These are phyloP conservation scores for Eucalyptus erythrocorys DNA, from an alignment of 345 rosid species.

Conservation along the genomic window DNA sequence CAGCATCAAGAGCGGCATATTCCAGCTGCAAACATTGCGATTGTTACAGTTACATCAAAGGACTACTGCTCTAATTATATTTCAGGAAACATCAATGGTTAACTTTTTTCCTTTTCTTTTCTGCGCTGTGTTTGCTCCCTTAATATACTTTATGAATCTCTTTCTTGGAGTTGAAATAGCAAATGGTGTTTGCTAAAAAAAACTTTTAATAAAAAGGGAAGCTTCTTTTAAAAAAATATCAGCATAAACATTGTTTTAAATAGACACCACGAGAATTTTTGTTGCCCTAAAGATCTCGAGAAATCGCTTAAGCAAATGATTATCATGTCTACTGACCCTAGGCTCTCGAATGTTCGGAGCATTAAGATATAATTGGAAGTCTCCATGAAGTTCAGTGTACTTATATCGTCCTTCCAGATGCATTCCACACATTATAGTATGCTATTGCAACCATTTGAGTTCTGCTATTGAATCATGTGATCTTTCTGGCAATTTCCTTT, in stretches of 20 bases:
- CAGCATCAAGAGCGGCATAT: constrained; percentile 93
- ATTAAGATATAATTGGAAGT: neutral
- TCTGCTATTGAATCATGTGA: neutral
- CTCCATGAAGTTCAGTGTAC: neutral
- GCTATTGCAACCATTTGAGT: neutral
- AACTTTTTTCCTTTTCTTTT: neutral
- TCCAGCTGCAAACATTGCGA: constrained; percentile 48
- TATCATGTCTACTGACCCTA: neutral
- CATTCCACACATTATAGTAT: neutral
- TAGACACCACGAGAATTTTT: neutral
- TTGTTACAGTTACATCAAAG: neutral
- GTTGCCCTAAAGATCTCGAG: neutral
- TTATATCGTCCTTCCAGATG: neutral
- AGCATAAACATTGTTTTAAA: neutral
- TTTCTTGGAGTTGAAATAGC: neutral
- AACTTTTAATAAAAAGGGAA: too few relatives aligned
- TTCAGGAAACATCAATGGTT: neutral
- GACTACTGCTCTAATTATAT: neutral
- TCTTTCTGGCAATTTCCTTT: neutral
- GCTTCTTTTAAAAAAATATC: neutral
- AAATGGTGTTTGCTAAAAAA: neutral
- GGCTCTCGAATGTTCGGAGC: neutral
- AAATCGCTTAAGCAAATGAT: neutral
- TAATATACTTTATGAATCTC: neutral
- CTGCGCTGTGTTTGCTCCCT: neutral